A percentile compares a stretch with the other conserved stretches of the same genome.
phyloP scores from a whole-genome alignment of 1,284 basidiomycete genomes.

The Fomitopsis palustris region DNA sequence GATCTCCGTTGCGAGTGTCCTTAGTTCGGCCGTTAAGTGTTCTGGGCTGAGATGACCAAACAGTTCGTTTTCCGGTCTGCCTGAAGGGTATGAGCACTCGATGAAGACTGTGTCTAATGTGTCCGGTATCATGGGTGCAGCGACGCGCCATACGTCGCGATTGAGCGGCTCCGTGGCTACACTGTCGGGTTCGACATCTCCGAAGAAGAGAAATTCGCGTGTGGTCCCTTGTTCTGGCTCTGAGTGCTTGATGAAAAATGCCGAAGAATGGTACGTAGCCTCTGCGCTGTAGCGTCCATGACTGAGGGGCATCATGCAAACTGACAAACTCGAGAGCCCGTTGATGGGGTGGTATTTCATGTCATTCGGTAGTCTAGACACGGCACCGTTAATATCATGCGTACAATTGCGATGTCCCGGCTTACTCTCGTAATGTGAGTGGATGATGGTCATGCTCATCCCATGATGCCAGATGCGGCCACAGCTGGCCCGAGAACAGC shows the following conservation, averaged over 20 bases:
- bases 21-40: slow-evolving; percentile 66
- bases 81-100: slow-evolving; percentile 79
- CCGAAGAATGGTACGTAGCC: slow-evolving; percentile 62
- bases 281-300: slow-evolving; percentile 56
- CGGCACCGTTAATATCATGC: neutral
- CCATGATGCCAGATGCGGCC: slow-evolving; percentile 82
- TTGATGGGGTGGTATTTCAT: slow-evolving; percentile 47
- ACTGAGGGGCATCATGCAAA: slow-evolving; percentile 63
- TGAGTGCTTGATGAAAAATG: slow-evolving; percentile 73
- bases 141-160: slow-evolving; percentile 64
- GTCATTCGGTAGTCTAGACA: slow-evolving; percentile 31
- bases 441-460: slow-evolving; percentile 52
- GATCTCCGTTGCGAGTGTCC: slow-evolving; percentile 61
- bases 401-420: slow-evolving; percentile 22
- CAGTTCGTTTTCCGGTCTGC: slow-evolving; percentile 54
- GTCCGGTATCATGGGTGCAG: slow-evolving; percentile 65
- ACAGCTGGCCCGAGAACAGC: slow-evolving; percentile 76
- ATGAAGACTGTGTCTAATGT: slow-evolving; percentile 70
- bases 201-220: slow-evolving; percentile 78
- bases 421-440: slow-evolving; percentile 52
- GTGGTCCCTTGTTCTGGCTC: slow-evolving; percentile 47
- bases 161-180: slow-evolving; percentile 55
- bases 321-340: slow-evolving; percentile 48
- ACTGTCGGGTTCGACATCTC: slow-evolving; percentile 79
- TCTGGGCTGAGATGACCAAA: slow-evolving; percentile 78